Conservation (phyloP, 2,329 filamentous ascomycete species). For the Trichoderma arundinaceum region DNA sequence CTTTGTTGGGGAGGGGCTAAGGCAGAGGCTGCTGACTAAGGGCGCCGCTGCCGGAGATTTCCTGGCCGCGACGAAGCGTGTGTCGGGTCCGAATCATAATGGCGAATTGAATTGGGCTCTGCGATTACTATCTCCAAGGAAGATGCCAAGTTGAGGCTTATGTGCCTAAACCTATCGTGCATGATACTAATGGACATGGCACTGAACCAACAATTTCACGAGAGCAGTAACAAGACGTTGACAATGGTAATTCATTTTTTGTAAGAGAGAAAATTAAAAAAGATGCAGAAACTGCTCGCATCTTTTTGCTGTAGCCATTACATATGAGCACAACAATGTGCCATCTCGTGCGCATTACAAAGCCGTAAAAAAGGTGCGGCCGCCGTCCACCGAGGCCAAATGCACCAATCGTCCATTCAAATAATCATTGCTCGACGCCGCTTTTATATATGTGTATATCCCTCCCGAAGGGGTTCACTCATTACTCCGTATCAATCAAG, state of each 20-base stretch:
- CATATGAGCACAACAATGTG: conserved; percentile 23
- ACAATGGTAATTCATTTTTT: too few relatives aligned
- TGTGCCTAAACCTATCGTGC: too few relatives aligned
- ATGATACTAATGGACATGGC: too few relatives aligned
- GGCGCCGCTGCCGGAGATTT: conserved; percentile 8
- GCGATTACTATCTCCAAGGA: not conserved
- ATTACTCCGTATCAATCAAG: conserved; percentile 23
- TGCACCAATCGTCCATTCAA: conserved; percentile 7
- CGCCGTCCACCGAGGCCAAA: not conserved
- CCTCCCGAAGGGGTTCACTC: not conserved
- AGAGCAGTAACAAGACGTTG: not conserved
- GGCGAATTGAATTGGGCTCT: conserved; percentile 17
- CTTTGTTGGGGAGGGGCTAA: conserved; percentile 33
- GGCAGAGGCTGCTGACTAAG: conserved; percentile 26
- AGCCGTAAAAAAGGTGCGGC: too few relatives aligned
- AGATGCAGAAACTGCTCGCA: conserved; percentile 7
- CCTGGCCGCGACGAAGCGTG: conserved; percentile 4
- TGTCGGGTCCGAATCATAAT: conserved; percentile 11
- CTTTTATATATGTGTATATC: conserved; percentile 13
- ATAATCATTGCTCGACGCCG: conserved; percentile 3
- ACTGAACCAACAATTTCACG: not conserved
- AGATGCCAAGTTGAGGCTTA: too few relatives aligned
- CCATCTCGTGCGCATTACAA: not conserved
- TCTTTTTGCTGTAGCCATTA: conserved; percentile 24
- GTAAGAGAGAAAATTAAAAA: not conserved